Evolutionary conservation across 2,329 filamentous ascomycete genomes (phyloP), one percentile per base, ranked within the genome.

Genomic region (Colletotrichum camelliae): DNA sequence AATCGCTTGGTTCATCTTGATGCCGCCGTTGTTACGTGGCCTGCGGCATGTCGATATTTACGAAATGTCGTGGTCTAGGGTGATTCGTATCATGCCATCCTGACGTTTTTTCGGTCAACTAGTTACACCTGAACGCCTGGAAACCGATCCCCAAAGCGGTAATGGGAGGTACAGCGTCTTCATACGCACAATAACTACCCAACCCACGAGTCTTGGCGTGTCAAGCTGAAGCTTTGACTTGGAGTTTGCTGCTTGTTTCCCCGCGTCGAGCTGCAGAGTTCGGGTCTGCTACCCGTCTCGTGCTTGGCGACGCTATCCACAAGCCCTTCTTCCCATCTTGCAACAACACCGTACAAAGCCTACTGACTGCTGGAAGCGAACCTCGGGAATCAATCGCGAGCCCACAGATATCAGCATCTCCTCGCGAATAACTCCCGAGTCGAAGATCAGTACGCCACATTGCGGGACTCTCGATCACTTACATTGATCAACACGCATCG

Each of bases 401-500:
- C 7, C 7, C 4, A 8, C 24, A 8, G 13, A 31, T 31, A 31
- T 9, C 4, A 27, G 2, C 2, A 58, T 31, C n/a, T 9, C 24
- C n/a, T 9, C 55, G 31, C 18, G 31, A 62, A 27, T 6, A 31
- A 52, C 8, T 10, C 16, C 24, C 21, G 48, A 67, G 21, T 16
- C 33, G 31, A 33, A 39, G 66, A 60, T 57, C 66, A 68, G 2
- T 43, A 29, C 48, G 33, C 66, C 52, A 39, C 55, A 35, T 24
- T 24, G 31, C 52, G 33, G 48, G 52, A 57, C n/a, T 27, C 31
- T 37, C 66, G 33, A 68, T 68, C 66, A 29, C 24, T 4, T 10
- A n/a, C 21, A 29, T 31, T 27, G 65, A 57, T 67, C 65, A 37
- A 31, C 65, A 35, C 66, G 7, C 33, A 60, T 68, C 29, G 13